Evolutionary conservation across 148 eudicot genomes (phyloP), one percentile per base, ranked within the genome.

Genomic region (Fagopyrum homotropicum): DNA sequence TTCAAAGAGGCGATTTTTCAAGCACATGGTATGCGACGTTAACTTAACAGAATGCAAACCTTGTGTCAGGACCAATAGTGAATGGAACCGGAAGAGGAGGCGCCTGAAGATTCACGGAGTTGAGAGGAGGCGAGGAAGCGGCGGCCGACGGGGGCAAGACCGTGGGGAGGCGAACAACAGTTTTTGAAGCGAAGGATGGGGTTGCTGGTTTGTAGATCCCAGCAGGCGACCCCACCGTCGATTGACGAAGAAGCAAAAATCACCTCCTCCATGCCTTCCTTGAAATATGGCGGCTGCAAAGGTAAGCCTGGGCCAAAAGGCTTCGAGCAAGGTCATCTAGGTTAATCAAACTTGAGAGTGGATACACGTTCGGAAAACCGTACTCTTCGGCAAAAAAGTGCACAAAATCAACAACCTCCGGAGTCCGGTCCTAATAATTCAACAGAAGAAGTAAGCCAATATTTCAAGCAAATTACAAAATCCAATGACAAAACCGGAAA

Each of bases 61-160:
- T 93, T 91, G 83, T 88, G 86, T 84, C 88, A 93, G 14, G 97
- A 93, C 97, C 98, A 93, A 69, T 82, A 93, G 76, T 86, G 85
- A 15, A 93, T 74, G 77, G 88, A 89, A 19, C 98, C 95, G 43
- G 90, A 88, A 11, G 88, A 68, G 50, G 90, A 60, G 45, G 91
- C 87, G 22, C 87, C 48, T 50, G 90, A 61, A 45, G 89, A 75
- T 11, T 85, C 82, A 4, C 90, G 91, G 63, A 87, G 81, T 73
- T 93, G 97, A 70, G 98, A 85, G 29, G 98, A 81, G 11, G 95
- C 97, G 29, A 93, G 73, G 79, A 85, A 93, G 80, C 86, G 89
- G 76, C 77, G 86, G 45, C 84, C 91, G 60, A 93, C 87, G 51
- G 82, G 85, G 64, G 82, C 79, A 22, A 93, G 90, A 66, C 93